Base-by-base conservation (phyloP, 768 basidiomycete species). In the Serendipita sp. region DNA sequence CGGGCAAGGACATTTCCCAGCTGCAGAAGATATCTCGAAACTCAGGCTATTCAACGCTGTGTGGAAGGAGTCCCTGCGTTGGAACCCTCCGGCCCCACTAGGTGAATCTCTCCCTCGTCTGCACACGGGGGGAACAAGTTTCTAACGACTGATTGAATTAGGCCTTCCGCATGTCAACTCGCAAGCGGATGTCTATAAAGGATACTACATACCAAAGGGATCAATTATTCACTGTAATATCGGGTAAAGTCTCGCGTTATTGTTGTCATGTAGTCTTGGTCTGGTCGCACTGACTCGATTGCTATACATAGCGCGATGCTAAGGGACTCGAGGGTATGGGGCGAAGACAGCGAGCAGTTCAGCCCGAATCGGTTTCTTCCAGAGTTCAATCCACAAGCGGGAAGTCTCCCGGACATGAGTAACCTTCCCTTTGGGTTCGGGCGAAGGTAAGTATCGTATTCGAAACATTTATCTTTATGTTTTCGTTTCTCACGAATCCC, bases 11-110 rank as follows among this genome's bases (percentile, higher is more conserved):
- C 70, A 75, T 0, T 67, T 78, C 4, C 75, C 75, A 1, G 71
- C 65, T 0, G 61, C 73, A n/a, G 71, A 70, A 2, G 76, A 78
- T 61, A 65, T 66, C 2, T 65, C 68, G 3, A 62, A 65, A 0
- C 62, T 77, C 16, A 75, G 74, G 0, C 77, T 76, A 58, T 64
- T 76, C 31, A 64, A 63, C 3, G 77, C 77, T 3, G 51, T 78
- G 2, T 63, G 75, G 43, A 75, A 73, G 65, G 78, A 79, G 66
- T 65, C 65, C 3, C 62, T 71, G n/a, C 60, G 68, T 34, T 72
- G 67, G 68, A 62, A 64, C 24, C 70, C 70, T n/a, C 65, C 69
- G 31, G 68, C 63, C 2, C 66, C 67, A 1, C 50, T 69, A 5
- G 69, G 69, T 61, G 61, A 53, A 48, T 31, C 24, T 62, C 33